Evolutionary conservation across 192 early-diverging fungal genomes (phyloP), one percentile per base, ranked within the genome.

Genomic region (Diversispora eburnea): DNA sequence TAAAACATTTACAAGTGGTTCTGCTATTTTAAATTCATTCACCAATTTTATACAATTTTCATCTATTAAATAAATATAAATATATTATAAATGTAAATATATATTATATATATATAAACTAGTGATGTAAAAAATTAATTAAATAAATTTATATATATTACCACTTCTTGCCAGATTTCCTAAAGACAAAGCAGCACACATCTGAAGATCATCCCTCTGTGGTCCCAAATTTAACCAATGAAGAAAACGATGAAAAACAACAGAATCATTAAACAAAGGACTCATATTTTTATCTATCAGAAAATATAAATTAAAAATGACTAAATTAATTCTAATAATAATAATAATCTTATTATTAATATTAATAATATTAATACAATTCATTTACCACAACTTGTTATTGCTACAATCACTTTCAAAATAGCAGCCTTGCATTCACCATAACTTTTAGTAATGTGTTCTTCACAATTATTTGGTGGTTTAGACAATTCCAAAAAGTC

Each of bases 81-180:
- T 17, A 70, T 56, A 54, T 10, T 17, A 39, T 25, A 55, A 10
- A 55, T 20, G n/a, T 39, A 12, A 49, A 51, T 49, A n/a, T n/a
- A n/a, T n/a, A n/a, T 33, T 25, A 17, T 49, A 8, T 33, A 59
- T 13, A 22, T 42, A 70, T n/a, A 57, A 41, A 33, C 10, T 3
- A 3, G 47, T 12, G 68, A 57, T 13, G 13, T 33, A 39, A 56
- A 59, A 41, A 22, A 25, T 51, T 17, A 51, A 41, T 63, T 54
- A 4, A 54, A 12, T 17, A 17, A 17, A 54, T 17, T 17, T 54
- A 17, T 10, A 54, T 15, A 52, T 54, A 54, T 54, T 74, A 52
- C 48, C 86, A 66, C 84, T 87, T 69, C 91, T 80, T 48, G 91
- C 91, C 58, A 92, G 76, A 65, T 92, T 92, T 51, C 90, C 91